Evolutionary conservation across 768 basidiomycete species (phyloP).

Genomic region (Hygrocybe punicea): DNA sequence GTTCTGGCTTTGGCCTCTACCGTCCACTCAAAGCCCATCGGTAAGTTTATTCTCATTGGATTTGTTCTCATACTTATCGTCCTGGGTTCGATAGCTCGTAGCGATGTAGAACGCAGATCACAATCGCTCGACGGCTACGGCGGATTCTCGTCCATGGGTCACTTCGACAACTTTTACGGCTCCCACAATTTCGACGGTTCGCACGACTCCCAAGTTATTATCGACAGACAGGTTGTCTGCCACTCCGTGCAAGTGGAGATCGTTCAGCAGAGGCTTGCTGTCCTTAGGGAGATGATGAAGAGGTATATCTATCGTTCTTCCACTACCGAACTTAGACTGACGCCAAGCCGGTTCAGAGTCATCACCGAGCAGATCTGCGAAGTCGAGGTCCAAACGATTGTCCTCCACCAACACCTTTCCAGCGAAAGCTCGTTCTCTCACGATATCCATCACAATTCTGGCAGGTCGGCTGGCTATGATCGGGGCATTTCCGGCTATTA

Average conservation of each 20-base stretch:
- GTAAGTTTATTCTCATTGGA: not conserved
- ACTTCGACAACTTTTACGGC: constrained; percentile 49
- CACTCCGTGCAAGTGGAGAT: constrained; percentile 37
- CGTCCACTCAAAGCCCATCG: constrained; percentile 5
- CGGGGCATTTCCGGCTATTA: constrained; percentile 35
- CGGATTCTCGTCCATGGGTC: constrained; percentile 34
- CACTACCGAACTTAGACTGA: not conserved
- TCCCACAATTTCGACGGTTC: constrained; percentile 42
- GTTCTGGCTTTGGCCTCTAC: too few relatives aligned
- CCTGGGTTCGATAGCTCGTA: not conserved
- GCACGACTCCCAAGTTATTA: constrained; percentile 33
- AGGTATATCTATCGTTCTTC: constrained; percentile 24
- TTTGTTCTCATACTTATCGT: not conserved
- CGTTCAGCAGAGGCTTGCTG: constrained; percentile 45
- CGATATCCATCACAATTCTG: constrained; percentile 41
- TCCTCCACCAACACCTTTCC: constrained; percentile 44
- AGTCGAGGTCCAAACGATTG: constrained; percentile 47
- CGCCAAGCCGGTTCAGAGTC: constrained; percentile 37
- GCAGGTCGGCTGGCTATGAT: constrained; percentile 41
- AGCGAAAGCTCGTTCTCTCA: constrained; percentile 39
- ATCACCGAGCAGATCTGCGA: constrained; percentile 48
- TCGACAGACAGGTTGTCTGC: constrained; percentile 41
- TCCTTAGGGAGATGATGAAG: constrained; percentile 48
- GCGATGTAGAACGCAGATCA: not conserved
- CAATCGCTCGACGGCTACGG: constrained; percentile 35